Percentiles rank a stretch among this genome's conserved stretches.
These are phyloP conservation scores for Nannochloropsis salina DNA, from an alignment of 108 stramenopile species.

Conservation along the genomic window DNA sequence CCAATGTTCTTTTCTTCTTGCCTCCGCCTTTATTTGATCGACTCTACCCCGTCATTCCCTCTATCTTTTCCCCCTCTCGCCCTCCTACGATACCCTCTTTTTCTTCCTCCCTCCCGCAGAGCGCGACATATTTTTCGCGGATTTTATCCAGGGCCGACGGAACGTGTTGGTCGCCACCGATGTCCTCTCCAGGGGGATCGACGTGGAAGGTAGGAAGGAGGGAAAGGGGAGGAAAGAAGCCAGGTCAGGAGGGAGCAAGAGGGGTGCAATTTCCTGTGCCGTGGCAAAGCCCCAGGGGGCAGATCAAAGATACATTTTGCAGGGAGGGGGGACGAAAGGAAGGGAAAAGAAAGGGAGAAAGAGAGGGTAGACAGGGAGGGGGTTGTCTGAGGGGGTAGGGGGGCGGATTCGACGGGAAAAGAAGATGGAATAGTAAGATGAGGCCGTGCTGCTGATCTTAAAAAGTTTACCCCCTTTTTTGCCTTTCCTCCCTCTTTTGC, in stretches of 20 bases:
- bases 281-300: too few relatives aligned
- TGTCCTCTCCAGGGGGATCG: not conserved
- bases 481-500: not conserved
- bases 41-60: not conserved
- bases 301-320: too few relatives aligned
- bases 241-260: not conserved
- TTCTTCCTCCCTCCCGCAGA: not conserved
- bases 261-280: too few relatives aligned
- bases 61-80: not conserved
- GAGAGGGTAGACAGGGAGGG: not conserved
- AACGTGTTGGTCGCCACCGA: not conserved
- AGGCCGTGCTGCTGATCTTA: not conserved
- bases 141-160: not conserved
- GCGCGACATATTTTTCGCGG: not conserved
- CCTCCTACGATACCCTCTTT: not conserved
- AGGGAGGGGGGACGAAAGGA: not conserved
- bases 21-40: not conserved
- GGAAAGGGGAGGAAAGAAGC: not conserved
- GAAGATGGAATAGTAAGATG: not conserved
- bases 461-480: not conserved
- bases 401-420: not conserved
- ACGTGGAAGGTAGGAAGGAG: not conserved
- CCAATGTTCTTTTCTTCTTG: not conserved
- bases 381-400: not conserved
- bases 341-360: not conserved